Evolutionary conservation across 2,329 filamentous ascomycete genomes (phyloP), one percentile per base, ranked within the genome.

Genomic region (Gliomastix tumulicola): DNA sequence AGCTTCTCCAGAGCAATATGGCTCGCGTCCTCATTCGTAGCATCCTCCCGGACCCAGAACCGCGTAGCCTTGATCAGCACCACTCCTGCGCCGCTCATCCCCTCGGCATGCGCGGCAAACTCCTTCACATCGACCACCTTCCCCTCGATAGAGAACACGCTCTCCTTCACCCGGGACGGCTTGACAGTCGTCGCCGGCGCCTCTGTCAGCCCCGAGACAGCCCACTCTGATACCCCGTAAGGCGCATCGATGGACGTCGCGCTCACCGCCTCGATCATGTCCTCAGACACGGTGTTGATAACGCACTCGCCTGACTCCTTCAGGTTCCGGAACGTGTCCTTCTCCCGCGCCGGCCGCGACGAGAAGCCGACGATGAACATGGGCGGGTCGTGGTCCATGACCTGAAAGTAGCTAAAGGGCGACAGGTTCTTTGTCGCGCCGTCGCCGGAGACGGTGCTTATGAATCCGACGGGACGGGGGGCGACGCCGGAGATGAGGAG

Each of bases 251-350:
- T 76, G 11, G 71, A 71, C 2, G 80, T 76, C 11, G 77, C 73
- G 54, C 92, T 94, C 19, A 86, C 87, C 0, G 88, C 87, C 62
- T 94, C 87, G 47, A 88, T 56, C 55, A 81, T 90, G 54, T 81
- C 76, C 60, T 92, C 86, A 3, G 73, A 78, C 47, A 94, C 83
- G 44, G 92, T 84, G 59, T 88, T 94, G 59, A 94, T 80, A 28
- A 76, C 74, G 56, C 84, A 88, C 61, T 94, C 85, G 25, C 71
- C 66, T 1, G 71, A 79, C 30, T 83, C 82, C 7, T 70, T 51
- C 38, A 94, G 64, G 53, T 90, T 88, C 46, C 66, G 68, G 38
- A 89, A 63, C n/a, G 81, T 81, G 55, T 94, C 87, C 57, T 94
- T 94, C 11, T 79, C 74, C 6, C 66, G 60, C 3, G 59, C 59